Evolutionary conservation across 2,329 filamentous ascomycete species (phyloP), one percentile per base, ranked within the genome.

Genomic region (Endoconidiophora laricicola): DNA sequence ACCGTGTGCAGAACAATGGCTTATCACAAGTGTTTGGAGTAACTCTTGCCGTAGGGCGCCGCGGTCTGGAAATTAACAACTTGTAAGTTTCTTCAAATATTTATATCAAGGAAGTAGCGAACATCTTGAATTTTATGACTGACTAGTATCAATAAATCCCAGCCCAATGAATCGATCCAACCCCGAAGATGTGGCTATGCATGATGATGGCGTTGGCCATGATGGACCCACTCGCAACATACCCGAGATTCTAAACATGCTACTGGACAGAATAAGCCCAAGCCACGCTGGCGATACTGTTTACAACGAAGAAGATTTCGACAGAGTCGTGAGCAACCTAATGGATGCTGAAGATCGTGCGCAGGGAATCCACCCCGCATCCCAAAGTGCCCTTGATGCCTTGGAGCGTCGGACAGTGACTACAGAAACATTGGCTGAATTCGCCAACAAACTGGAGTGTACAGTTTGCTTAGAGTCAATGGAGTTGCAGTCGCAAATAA

Each of bases 391-490:
- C 0, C 88, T 98, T 49, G 72, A 74, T 23, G 72, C 75, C 3
- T 67, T 98, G 4, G 77, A 85, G 6, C 82, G 81, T 57, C 82
- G 80, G 56, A 75, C 75, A 41, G 69, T 91, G 2, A 76, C 85
- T 46, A 68, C 74, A 52, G 73, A 80, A 40, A 81, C 93, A 74
- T 69, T 93, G 9, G 52, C 47, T 6, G 10, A 49, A 14, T 52
- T 44, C 4, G 73, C 70, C 1, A 61, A 67, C 29, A 46, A 26
- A 16, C 74, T 73, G 5, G 88, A 95, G 60, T 98, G 91, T 63
- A 88, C 85, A 36, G 94, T 98, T 52, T 98, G 91, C 65, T 94
- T 96, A 69, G 87, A 95, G 50, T 76, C 84, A 24, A 81, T 93
- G 54, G 72, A 76, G 23, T 60, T 83, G 36, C 83, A 79, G 9